Evolutionary conservation across 2,329 filamentous ascomycete genomes (phyloP).

Genomic region (Botrytis fragariae): DNA sequence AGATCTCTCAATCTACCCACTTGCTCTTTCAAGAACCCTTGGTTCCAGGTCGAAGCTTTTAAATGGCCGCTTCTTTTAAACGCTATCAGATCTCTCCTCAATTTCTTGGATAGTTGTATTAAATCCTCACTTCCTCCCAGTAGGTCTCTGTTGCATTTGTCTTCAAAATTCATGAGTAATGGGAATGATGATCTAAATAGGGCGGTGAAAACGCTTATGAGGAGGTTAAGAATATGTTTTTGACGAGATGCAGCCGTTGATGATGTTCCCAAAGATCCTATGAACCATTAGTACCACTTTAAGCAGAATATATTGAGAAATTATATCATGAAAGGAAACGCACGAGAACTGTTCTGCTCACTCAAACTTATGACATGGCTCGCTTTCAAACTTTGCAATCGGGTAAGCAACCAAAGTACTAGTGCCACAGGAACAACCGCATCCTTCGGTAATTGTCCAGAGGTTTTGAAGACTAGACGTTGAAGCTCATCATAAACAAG

Average conservation of each 20-base stretch:
- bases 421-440: slow-evolving; percentile 33
- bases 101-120: slow-evolving; percentile 26
- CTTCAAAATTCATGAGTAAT: slow-evolving; percentile 31
- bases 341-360: slow-evolving; percentile 21
- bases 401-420: slow-evolving; percentile 32
- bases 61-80: slow-evolving; percentile 29
- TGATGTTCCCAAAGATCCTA: background rate
- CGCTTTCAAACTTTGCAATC: slow-evolving; percentile 28
- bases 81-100: slow-evolving; percentile 29
- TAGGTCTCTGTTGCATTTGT: slow-evolving; percentile 29
- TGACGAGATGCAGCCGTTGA: slow-evolving; percentile 26
- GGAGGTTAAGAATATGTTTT: slow-evolving; percentile 28
- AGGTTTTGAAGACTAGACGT: slow-evolving; percentile 31
- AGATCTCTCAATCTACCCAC: slow-evolving; percentile 6
- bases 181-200: slow-evolving; percentile 33
- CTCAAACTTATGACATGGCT: slow-evolving; percentile 29
- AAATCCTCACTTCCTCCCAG: slow-evolving; percentile 28
- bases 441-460: slow-evolving; percentile 29
- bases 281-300: background rate
- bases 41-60: slow-evolving; percentile 1
- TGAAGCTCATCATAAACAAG: slow-evolving; percentile 31
- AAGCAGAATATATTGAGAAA: background rate
- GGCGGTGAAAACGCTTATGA: slow-evolving; percentile 31
- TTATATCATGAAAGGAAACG: slow-evolving; percentile 14
- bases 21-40: slow-evolving; percentile 9